Conservation (phyloP, 257 asterid genomes). For the Anisodus tanguticus region DNA sequence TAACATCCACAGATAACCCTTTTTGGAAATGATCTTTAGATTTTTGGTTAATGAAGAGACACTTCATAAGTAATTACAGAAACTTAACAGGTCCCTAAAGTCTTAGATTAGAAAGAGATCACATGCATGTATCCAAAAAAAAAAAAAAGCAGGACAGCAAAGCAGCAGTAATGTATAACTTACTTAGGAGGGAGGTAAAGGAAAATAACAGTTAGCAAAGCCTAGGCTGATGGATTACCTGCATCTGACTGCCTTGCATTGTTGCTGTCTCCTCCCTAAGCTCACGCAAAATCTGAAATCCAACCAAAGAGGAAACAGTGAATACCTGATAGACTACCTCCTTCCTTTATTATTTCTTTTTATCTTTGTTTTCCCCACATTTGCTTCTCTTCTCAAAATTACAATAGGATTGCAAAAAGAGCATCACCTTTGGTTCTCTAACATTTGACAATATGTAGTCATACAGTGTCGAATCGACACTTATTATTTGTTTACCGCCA, state of each 20-base stretch:
- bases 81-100: background rate
- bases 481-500: constrained; percentile 77
- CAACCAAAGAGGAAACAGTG: constrained; percentile 21
- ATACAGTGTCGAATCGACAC: constrained; percentile 71
- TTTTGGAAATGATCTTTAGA: background rate
- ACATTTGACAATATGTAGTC: constrained; percentile 78
- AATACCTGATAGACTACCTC: background rate
- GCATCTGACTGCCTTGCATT: constrained; percentile 92
- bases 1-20: background rate
- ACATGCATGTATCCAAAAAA: background rate
- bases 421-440: constrained; percentile 77
- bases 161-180: background rate
- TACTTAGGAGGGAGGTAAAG: background rate
- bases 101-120: background rate
- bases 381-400: background rate
- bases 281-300: constrained; percentile 68
- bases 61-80: background rate
- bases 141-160: background rate
- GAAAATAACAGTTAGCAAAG: background rate
- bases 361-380: background rate
- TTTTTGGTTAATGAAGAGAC: background rate
- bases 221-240: constrained; percentile 47
- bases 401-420: background rate
- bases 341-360: background rate
- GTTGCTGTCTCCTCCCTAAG: constrained; percentile 93